Evolutionary conservation across 257 asterid genomes (phyloP), one percentile per base, ranked within the genome.

Genomic region (Ehretia macrophylla): DNA sequence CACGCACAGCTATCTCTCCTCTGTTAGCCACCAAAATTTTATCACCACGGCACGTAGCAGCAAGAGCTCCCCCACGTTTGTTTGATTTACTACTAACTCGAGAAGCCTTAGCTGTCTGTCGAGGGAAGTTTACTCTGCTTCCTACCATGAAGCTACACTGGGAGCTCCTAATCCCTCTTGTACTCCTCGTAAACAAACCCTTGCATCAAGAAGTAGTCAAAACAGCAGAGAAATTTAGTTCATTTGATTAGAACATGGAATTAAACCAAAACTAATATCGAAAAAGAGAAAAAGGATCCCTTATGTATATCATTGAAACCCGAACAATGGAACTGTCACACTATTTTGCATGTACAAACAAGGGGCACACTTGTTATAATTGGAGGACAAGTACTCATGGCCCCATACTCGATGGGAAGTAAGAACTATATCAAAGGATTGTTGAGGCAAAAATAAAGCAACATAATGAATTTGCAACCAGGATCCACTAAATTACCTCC

Each of bases 1-100:
- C 96, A 56, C 97, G 94, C 21, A 93, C 99, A 67, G 96, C 99
- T 72, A 93, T 93, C 69, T 93, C 99, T 77, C 99, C 99, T 71
- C 99, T 80, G 76, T 93, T 93, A 59, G 99, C 99, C 68, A 93
- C 89, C 72, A 93, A 78, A 52, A 93, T 93, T 67, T 93, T 93
- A 45, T 89, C 96, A 55, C 32, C 77, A 19, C 70, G 72, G 61
- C 99, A 88, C 51, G 83, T 80, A 32, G 69, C 82, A 51, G 84
- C 48, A 74, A 88, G 85, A 63, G 94, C 94, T 35, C 88, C 84
- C 6, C 88, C 89, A 42, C 71, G 77, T 76, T 79, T 83, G 22
- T 82, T 77, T 64, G 81, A 72, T 71, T 70, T 82, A 37, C 56
- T 50, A 68, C 72, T 66, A 71, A 74, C 77, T 60, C 72, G 75